These are phyloP conservation scores for Sarocladium brachiariae DNA, from an alignment of 2,329 filamentous ascomycete genomes.

Conservation along the genomic window DNA sequence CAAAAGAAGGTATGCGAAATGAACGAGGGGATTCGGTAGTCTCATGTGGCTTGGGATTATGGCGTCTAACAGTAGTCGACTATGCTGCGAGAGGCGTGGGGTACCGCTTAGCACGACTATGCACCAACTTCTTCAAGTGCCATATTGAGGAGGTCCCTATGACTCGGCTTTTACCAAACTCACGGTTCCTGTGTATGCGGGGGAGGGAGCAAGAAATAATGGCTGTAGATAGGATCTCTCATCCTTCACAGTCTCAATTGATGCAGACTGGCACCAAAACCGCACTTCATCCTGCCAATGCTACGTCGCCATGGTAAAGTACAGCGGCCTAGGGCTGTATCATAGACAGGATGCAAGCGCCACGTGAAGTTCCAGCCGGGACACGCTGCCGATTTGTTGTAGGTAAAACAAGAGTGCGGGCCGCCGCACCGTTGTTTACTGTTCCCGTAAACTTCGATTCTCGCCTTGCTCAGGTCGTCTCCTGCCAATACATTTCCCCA, in stretches of 20 bases:
- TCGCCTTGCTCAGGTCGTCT: neutral
- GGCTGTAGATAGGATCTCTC: no score
- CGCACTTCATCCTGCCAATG: neutral
- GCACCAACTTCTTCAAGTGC: neutral
- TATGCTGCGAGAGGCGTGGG: neutral
- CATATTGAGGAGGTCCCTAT: no score
- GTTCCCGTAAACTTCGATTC: neutral
- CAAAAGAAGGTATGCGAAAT: neutral
- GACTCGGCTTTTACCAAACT: no score
- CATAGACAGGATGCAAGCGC: neutral
- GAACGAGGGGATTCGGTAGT: neutral
- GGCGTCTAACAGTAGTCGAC: neutral
- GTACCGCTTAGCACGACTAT: neutral
- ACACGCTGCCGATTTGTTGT: neutral
- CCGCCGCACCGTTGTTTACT: conserved; percentile 1
- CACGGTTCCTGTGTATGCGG: no score
- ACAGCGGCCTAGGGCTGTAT: neutral
- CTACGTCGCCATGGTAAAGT: neutral
- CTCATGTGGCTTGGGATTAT: neutral
- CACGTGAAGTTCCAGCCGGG: conserved; percentile 8
- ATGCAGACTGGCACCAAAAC: no score
- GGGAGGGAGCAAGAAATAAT: no score
- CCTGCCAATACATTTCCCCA: neutral
- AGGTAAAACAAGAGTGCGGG: neutral
- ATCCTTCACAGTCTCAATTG: no score